Base-by-base conservation (phyloP, 805 yeast genomes). In the Zygotorulaspora chibaensis region DNA sequence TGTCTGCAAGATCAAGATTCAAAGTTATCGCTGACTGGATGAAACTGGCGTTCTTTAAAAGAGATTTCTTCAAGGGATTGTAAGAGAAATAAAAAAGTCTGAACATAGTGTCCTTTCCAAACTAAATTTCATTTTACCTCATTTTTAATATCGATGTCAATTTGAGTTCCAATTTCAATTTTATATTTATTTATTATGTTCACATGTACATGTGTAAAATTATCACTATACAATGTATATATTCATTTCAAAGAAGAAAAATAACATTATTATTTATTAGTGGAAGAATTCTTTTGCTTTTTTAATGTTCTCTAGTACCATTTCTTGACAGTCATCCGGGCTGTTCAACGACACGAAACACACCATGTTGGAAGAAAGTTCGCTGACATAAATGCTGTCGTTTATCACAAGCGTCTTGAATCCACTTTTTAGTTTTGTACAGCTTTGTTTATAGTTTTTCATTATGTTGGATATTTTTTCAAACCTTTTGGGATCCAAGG, bases 401-500 rank as follows among this genome's bases (percentile, higher is more conserved):
- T 84, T 81, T 28, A 91, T 73, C 15, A 84, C 79, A 40, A 91
- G 67, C 38, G 86, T 83, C 52, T 78, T 83, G 65, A 91, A 87
- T 56, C 87, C 90, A 3, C 96, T 79, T 59, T 96, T 78, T 58
- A 91, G 73, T 63, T 88, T 90, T 42, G 86, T 81, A 36, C 93
- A 88, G 54, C 95, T 85, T 66, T 91, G 97, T 60, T 93, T 89
- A 67, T 87, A 91, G 20, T 95, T 88, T 61, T 91, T 91, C 73
- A 91, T 87, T 48, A 91, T 89, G 63, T 88, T 90, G 18, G 95
- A 85, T 18, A 91, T 89, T 62, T 90, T 91, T 62, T 91, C 98
- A 60, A 90, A 91, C 57, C 98, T 72, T 57, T 91, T 88, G 5
- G 97, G 96, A 58, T 91, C 97, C 43, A 89, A 72, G 8, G 52